These are phyloP conservation scores for Calonectria naviculata DNA, from an alignment of 2,329 filamentous ascomycete species.

Conservation along the genomic window DNA sequence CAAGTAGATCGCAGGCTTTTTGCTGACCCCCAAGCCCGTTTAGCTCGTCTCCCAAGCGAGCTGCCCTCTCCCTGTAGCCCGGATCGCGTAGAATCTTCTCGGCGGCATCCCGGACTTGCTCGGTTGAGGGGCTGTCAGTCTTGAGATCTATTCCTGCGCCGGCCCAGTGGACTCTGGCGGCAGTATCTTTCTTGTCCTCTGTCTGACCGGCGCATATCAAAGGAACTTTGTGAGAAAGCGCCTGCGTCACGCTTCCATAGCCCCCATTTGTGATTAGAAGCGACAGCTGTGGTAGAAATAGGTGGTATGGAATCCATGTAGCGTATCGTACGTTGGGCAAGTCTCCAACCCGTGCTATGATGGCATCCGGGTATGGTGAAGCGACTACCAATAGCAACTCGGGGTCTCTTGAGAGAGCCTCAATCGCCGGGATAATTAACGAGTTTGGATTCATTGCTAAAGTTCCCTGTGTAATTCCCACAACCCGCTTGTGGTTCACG, in stretches of 20 bases:
- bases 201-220: constrained; percentile 50
- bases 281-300: constrained; percentile 46
- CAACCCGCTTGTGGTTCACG: constrained; percentile 38
- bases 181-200: constrained; percentile 51
- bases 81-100: constrained; percentile 38
- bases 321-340: constrained; percentile 44
- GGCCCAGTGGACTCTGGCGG: constrained; percentile 45
- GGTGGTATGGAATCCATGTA: constrained; percentile 49
- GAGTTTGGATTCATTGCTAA: constrained; percentile 49
- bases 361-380: constrained; percentile 42
- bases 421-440: constrained; percentile 51
- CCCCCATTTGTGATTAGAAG: constrained; percentile 51
- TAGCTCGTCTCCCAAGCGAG: constrained; percentile 39
- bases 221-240: constrained; percentile 47
- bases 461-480: constrained; percentile 53
- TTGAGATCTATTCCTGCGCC: constrained; percentile 49
- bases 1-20: constrained; percentile 40
- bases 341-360: constrained; percentile 34
- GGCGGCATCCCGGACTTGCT: constrained; percentile 39
- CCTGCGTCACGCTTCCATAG: constrained; percentile 51
- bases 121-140: constrained; percentile 45
- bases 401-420: constrained; percentile 43
- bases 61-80: constrained; percentile 36
- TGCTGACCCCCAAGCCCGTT: constrained; percentile 41
- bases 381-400: constrained; percentile 46